Evolutionary conservation across 148 eudicot species (phyloP).

Genomic region (Limonium bicolor): DNA sequence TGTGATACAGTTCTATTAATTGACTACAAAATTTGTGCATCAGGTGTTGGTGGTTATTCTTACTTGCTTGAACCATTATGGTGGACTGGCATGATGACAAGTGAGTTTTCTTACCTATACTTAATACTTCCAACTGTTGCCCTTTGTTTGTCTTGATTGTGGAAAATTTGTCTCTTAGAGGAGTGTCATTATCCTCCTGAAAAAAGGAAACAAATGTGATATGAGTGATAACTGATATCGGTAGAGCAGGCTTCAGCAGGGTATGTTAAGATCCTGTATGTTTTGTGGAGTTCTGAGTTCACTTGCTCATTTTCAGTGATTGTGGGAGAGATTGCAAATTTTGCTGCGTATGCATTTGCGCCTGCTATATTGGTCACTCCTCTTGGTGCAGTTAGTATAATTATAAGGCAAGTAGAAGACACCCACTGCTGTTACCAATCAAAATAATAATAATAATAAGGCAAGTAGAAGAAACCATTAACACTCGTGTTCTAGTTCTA

Average conservation of each 20-base stretch:
- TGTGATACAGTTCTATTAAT: too few relatives aligned
- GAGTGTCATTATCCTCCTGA: neutral
- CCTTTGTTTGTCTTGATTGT: neutral
- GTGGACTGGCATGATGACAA: constrained; percentile 77
- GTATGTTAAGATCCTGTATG: neutral
- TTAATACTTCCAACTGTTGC: neutral
- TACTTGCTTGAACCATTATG: constrained; percentile 56
- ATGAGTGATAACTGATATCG: neutral
- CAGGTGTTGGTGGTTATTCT: constrained; percentile 67
- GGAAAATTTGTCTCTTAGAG: neutral
- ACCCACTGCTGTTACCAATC: too few relatives aligned
- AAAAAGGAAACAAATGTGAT: too few relatives aligned
- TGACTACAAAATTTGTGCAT: constrained; percentile 1
- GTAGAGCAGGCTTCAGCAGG: neutral
- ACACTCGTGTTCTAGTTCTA: too few relatives aligned
- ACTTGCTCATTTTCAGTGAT: constrained; percentile 35
- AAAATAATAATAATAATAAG: too few relatives aligned
- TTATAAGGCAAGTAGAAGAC: constrained; percentile 56
- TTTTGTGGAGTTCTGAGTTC: neutral
- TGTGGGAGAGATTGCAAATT: constrained; percentile 78
- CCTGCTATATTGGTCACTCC: constrained; percentile 87
- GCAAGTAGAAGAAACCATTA: too few relatives aligned
- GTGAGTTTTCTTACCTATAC: constrained; percentile 19
- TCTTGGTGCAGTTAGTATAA: constrained; percentile 87
- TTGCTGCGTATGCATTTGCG: constrained; percentile 89